Base-by-base conservation (phyloP, 805 yeast species). In the Metschnikowia borealis region DNA sequence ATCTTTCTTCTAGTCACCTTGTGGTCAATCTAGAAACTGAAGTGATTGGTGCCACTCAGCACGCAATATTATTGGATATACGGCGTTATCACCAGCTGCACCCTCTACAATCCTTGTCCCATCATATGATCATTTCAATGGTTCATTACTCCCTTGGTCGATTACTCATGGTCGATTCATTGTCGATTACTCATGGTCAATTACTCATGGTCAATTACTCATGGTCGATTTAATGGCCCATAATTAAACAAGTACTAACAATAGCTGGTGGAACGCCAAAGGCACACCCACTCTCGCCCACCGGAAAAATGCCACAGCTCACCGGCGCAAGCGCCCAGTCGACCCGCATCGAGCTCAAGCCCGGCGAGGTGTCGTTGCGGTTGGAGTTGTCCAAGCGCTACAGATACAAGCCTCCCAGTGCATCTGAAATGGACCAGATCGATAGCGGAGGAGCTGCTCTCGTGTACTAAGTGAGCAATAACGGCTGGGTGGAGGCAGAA, bases 371-470 rank as follows among this genome's bases (percentile, higher is more conserved):
- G 55, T 71, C 70, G 48, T 78, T 90, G 31, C 76, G 94, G 56
- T 70, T 79, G 47, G 79, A 84, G 49, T 77, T 92, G 52, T 90
- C 98, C 3, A 56, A 69, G 54, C 81, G 94, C 64, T 90, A 87
- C 74, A 83, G 85, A 69, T 87, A 84, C 64, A 71, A 75, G 38
- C 70, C 75, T 0, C 75, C 88, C 23, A 84, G 81, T 38, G 87
- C 81, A 17, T 48, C 58, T 14, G 99, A 92, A 69, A 82, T 86
- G 26, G 96, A 87, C 10, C 79, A 81, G 56, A 81, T 92, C 59
- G 79, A 83, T 59, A 76, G 80, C 47, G 99, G 98, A 50, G 97
- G 97, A 58, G 96, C 96, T 34, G 82, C 77, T 36, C 61, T 77
- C 40, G 68, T 80, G 13, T 78, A 37, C 39, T 37, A 34, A 34